A percentile compares a stretch with the other conserved stretches of the same genome.
These are phyloP conservation scores for Metschnikowia rubicola DNA, from an alignment of 805 yeast species.

Conservation along the genomic window DNA sequence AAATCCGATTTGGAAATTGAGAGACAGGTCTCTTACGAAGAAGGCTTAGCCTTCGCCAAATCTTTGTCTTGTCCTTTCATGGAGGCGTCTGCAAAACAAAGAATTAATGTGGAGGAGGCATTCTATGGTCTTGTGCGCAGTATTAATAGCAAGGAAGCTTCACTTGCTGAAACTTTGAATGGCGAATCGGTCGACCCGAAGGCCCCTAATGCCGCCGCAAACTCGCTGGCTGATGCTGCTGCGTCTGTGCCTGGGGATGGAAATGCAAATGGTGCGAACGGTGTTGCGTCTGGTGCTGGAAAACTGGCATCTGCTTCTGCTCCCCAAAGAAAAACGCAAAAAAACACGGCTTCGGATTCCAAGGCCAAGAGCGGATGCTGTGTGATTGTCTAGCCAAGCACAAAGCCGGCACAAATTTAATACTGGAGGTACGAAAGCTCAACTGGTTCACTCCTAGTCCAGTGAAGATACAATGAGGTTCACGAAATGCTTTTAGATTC, in stretches of 20 bases:
- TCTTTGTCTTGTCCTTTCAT: slow-evolving; percentile 70
- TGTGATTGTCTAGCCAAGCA: slow-evolving; percentile 13
- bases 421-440: background rate
- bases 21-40: slow-evolving; percentile 69
- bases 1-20: slow-evolving; percentile 72
- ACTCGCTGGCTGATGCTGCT: slow-evolving; percentile 3
- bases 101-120: slow-evolving; percentile 84
- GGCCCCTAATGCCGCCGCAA: slow-evolving; percentile 1
- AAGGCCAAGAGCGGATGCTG: slow-evolving; percentile 20
- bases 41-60: slow-evolving; percentile 59
- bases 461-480: background rate
- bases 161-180: slow-evolving; percentile 2
- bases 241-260: background rate
- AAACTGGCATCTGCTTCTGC: slow-evolving; percentile 6
- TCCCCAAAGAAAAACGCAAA: slow-evolving; percentile 12
- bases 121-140: slow-evolving; percentile 66
- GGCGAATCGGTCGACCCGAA: slow-evolving; percentile 4
- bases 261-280: background rate
- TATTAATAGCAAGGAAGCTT: slow-evolving; percentile 31
- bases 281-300: background rate
- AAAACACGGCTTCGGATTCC: background rate
- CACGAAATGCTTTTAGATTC: slow-evolving; percentile 3
- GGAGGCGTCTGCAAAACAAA: slow-evolving; percentile 91
- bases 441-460: background rate
- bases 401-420: background rate